phyloP scores from a whole-genome alignment of 352 stramenopile genomes.

The Phytophthora agathidicida region DNA sequence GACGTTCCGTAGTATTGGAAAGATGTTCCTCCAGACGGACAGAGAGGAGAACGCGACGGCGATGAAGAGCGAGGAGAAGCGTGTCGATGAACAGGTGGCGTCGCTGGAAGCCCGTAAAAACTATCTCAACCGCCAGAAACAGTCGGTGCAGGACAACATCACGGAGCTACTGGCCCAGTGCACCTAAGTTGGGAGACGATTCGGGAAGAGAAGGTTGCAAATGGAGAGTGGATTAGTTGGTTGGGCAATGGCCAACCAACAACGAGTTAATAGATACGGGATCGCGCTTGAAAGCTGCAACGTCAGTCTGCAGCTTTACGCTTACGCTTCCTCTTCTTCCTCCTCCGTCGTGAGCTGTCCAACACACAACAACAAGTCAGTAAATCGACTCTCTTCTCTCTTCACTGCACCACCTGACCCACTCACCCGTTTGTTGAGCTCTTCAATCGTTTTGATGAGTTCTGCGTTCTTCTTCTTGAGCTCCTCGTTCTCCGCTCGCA shows the following conservation, averaged over 20 bases:
- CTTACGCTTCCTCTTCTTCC: slow-evolving; percentile 54
- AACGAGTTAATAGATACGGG: slow-evolving; percentile 30
- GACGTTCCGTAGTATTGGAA: slow-evolving; percentile 82
- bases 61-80: slow-evolving; percentile 64
- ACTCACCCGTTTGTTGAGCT: slow-evolving; percentile 92
- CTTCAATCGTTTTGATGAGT: slow-evolving; percentile 90
- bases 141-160: slow-evolving; percentile 83
- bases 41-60: slow-evolving; percentile 55
- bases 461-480: slow-evolving; percentile 93
- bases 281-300: neutral
- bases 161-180: slow-evolving; percentile 81
- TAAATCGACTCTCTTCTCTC: neutral
- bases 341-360: slow-evolving; percentile 68
- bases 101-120: slow-evolving; percentile 83
- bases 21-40: slow-evolving; percentile 82
- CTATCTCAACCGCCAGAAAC: slow-evolving; percentile 82
- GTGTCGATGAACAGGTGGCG: slow-evolving; percentile 69
- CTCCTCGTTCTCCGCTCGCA: slow-evolving; percentile 90
- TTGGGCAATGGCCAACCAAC: slow-evolving; percentile 23
- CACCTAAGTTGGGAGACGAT: slow-evolving; percentile 37
- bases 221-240: slow-evolving; percentile 27
- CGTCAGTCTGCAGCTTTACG: slow-evolving; percentile 5
- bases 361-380: slow-evolving; percentile 1
- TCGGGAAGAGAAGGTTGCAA: slow-evolving; percentile 15
- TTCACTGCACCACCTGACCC: too few relatives aligned